Base-by-base conservation (phyloP, 2,329 filamentous ascomycete species). In the Lachnellula subtilissima region DNA sequence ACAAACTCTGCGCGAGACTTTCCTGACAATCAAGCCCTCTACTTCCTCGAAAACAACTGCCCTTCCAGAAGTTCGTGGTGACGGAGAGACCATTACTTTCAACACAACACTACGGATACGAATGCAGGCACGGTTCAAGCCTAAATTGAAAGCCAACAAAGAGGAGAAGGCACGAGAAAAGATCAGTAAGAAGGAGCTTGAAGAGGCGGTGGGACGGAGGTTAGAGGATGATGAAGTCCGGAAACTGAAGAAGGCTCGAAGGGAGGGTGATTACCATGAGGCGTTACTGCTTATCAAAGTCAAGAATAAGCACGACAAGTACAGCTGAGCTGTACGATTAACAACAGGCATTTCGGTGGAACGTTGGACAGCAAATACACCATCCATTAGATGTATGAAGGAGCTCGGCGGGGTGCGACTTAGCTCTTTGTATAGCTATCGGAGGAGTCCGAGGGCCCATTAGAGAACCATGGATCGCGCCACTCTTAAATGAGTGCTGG, bases 71-170 rank as follows among this genome's bases (percentile, higher is more conserved):
- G 77, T 95, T 12, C 84, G 90, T 35, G 91, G 90, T 49, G 91
- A 96, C 70, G 87, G 84, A 7, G 83, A 86, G 14, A 74, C 76
- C 8, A 82, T 85, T 50, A 81, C 78, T 4, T 89, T 88, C 67
- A 82, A 81, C 64, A 91, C 89, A 9, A 87, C 85, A 6, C 71
- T 96, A 58, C 81, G 90, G 50, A 83, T 97, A 65, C 87, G 92
- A 53, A 97, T 97, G 92, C 93, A 97, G 75, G 91, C 93, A 22
- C 81, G 89, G 50, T 97, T 96, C 76, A 97, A 97, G 77, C 92
- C 93, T 8, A 82, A 82, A 60, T 73, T 94, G 47, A 89, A 87
- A 72, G 87, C 87, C 9, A 83, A 80, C 0, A 95, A 92, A 74
- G 91, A 92, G 69, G 88, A 90, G 61, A 94, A 88, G 75, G 88